Percentiles rank a stretch among this genome's conserved stretches.
Conservation (phyloP, 1,284 basidiomycete species). For the Cutaneotrichosporon sp. region DNA sequence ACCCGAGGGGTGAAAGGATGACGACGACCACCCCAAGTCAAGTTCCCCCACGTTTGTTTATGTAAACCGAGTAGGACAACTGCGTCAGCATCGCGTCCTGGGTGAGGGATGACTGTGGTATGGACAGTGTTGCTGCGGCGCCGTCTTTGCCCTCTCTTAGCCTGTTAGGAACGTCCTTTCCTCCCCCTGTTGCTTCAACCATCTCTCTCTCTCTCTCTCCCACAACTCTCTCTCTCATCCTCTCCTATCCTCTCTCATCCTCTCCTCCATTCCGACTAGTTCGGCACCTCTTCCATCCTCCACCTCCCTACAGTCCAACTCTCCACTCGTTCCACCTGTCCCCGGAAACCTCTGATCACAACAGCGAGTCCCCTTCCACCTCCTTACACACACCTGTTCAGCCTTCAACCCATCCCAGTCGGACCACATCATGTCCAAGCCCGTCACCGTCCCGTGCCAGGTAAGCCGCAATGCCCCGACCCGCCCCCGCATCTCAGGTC, state of each 20-base stretch:
- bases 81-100: no score
- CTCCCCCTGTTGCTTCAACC: not conserved
- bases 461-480: slow-evolving; percentile 46
- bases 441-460: slow-evolving; percentile 65
- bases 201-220: no score
- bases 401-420: not conserved
- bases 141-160: not conserved
- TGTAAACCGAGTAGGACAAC: no score
- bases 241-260: not conserved
- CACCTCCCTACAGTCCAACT: not conserved
- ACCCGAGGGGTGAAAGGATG: not conserved
- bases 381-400: not conserved
- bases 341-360: not conserved
- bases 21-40: not conserved
- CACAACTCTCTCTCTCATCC: no score
- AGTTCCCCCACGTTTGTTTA: not conserved
- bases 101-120: no score
- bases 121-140: no score
- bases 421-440: slow-evolving; percentile 26
- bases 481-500: not conserved
- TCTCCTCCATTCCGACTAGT: not conserved
- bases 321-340: not conserved
- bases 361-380: not conserved
- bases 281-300: not conserved
- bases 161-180: not conserved